These are phyloP conservation scores for Aureobasidium sp. DNA, from an alignment of 2,329 filamentous ascomycete species.

Conservation along the genomic window DNA sequence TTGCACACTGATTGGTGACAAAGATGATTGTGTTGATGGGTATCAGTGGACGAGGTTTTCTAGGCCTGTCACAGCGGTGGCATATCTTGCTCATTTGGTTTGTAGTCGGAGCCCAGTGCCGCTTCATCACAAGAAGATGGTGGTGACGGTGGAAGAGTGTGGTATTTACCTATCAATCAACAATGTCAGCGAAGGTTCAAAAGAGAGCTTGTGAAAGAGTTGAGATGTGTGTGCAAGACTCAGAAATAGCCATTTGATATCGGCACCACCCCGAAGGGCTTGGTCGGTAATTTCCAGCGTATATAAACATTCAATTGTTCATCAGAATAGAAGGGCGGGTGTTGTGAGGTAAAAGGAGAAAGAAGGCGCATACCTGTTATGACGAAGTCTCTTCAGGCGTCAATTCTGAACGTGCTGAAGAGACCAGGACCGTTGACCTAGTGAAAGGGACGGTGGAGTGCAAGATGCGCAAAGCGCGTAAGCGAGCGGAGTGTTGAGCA, in stretches of 20 bases:
- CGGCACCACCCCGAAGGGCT: slow-evolving; percentile 63
- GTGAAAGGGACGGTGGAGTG: slow-evolving; percentile 5
- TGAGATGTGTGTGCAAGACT: slow-evolving; percentile 35
- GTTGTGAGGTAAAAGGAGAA: not conserved
- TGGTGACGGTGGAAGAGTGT: not conserved
- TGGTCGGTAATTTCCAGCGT: slow-evolving; percentile 97
- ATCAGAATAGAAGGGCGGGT: slow-evolving; percentile 18
- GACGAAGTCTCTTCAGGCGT: not conserved
- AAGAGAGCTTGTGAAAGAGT: slow-evolving; percentile 1
- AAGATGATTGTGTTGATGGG: not conserved
- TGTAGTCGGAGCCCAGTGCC: slow-evolving; percentile 22
- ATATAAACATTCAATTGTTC: slow-evolving; percentile 57
- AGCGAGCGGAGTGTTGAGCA: not conserved
- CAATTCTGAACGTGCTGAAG: not conserved
- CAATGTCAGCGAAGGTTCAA: slow-evolving; percentile 12
- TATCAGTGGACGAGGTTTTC: slow-evolving; percentile 39
- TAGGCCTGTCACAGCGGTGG: slow-evolving; percentile 35
- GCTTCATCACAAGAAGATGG: slow-evolving; percentile 19
- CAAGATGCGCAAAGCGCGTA: not conserved
- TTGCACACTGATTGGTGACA: not conserved
- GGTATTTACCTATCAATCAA: slow-evolving; percentile 15
- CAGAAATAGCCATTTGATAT: slow-evolving; percentile 84
- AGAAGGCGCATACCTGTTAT: not conserved
- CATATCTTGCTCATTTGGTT: slow-evolving; percentile 20
- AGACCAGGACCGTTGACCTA: not conserved